Evolutionary conservation across 129 eudicot species (phyloP).

Genomic region (Flaveria robusta): DNA sequence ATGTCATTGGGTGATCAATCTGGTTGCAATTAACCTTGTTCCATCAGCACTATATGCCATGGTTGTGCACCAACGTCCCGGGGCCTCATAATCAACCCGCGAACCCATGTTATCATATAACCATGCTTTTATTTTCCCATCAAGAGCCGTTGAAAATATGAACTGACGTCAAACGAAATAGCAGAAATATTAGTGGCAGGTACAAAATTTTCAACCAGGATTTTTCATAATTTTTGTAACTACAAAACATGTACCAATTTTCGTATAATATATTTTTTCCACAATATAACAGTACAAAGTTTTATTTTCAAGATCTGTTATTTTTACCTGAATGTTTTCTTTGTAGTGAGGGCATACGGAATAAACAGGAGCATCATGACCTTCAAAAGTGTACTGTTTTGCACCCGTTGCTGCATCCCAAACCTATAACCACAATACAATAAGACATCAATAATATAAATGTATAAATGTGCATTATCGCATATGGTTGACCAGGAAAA

Average conservation of each 20-base stretch:
- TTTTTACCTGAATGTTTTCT: conserved; percentile 51
- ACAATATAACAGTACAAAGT: conserved; percentile 3
- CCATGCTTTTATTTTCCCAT: conserved; percentile 76
- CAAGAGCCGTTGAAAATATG: conserved; percentile 56
- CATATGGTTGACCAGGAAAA: background rate
- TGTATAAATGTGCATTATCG: background rate
- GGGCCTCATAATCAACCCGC: conserved; percentile 51
- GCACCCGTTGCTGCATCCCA: conserved; percentile 67
- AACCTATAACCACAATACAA: conserved; percentile 39
- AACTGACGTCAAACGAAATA: conserved; percentile 36
- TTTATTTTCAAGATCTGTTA: background rate
- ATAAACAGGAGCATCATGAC: conserved; percentile 69
- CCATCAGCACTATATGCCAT: conserved; percentile 67
- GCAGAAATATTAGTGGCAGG: background rate
- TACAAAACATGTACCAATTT: background rate
- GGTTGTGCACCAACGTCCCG: conserved; percentile 53
- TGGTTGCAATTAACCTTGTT: conserved; percentile 42
- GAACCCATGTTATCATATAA: conserved; percentile 52
- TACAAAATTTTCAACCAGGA: background rate
- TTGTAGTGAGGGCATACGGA: conserved; percentile 59
- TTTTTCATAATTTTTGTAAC: background rate
- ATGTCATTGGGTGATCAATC: background rate
- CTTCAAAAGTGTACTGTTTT: conserved; percentile 64
- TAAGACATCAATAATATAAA: background rate
- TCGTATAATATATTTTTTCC: background rate